Evolutionary conservation across 495 filamentous ascomycete genomes (phyloP).

Genomic region (Letharia columbiana): DNA sequence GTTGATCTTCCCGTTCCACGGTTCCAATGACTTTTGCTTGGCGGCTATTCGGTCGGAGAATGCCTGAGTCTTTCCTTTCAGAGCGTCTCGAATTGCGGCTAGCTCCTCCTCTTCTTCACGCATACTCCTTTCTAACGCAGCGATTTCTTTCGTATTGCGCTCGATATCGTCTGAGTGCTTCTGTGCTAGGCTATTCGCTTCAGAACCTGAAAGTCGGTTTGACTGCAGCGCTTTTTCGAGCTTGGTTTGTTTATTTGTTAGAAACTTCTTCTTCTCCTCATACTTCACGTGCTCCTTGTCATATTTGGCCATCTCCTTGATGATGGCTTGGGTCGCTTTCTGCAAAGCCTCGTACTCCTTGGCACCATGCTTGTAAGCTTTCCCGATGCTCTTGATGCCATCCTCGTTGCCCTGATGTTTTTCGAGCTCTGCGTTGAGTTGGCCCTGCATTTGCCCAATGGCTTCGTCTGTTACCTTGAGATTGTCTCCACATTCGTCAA

Average conservation of each 20-base stretch:
- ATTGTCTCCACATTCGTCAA: slow-evolving; percentile 78
- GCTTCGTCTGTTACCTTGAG: slow-evolving; percentile 83
- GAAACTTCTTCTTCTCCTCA: slow-evolving; percentile 93
- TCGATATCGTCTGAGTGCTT: slow-evolving; percentile 71
- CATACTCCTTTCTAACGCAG: slow-evolving; percentile 62
- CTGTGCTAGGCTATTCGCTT: slow-evolving; percentile 67
- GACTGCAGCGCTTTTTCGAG: slow-evolving; percentile 78
- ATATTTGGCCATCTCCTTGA: slow-evolving; percentile 83
- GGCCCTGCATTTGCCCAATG: slow-evolving; percentile 77
- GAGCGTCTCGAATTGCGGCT: slow-evolving; percentile 62
- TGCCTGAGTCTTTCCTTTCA: slow-evolving; percentile 92
- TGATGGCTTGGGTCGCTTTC: slow-evolving; percentile 65
- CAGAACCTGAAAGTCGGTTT: slow-evolving; percentile 57
- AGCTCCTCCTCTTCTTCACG: slow-evolving; percentile 75
- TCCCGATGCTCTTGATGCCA: slow-evolving; percentile 81
- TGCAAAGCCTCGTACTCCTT: slow-evolving; percentile 80
- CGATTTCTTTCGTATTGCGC: slow-evolving; percentile 61
- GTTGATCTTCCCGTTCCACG: slow-evolving; percentile 95
- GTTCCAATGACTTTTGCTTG: slow-evolving; percentile 91
- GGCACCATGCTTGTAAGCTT: slow-evolving; percentile 67
- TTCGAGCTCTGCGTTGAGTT: slow-evolving; percentile 80
- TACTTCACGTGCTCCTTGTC: slow-evolving; percentile 96
- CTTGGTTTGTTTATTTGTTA: slow-evolving; percentile 84
- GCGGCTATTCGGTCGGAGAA: slow-evolving; percentile 84
- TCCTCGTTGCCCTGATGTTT: slow-evolving; percentile 88